phyloP scores from a whole-genome alignment of 2,329 filamentous ascomycete genomes.

The Diplodia intermedia region DNA sequence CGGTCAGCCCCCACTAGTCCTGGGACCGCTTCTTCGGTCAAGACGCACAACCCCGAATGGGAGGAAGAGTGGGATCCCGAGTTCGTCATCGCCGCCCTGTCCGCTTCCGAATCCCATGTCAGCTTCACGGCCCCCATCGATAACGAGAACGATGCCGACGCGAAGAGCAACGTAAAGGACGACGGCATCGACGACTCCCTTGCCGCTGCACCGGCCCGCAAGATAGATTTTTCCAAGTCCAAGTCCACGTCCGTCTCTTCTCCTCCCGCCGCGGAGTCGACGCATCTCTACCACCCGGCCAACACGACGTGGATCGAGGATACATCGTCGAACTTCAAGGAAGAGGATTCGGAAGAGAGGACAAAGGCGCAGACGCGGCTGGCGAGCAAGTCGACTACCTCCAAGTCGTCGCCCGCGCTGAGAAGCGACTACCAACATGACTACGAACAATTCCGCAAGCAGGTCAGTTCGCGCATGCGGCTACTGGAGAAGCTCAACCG shows the following conservation, averaged over 20 bases:
- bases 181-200: neutral
- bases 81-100: neutral
- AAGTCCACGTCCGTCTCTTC: neutral
- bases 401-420: neutral
- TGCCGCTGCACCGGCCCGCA: neutral
- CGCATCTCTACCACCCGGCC: neutral
- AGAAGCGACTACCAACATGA: neutral
- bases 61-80: neutral
- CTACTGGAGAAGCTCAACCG: slow-evolving; percentile 1
- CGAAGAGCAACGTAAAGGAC: neutral
- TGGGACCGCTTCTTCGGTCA: neutral
- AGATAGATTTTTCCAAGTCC: neutral
- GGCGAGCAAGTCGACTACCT: neutral
- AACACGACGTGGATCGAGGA: slow-evolving; percentile 16
- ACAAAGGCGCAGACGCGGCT: neutral
- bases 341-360: neutral
- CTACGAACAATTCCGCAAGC: neutral
- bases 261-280: neutral
- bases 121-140: slow-evolving; percentile 1
- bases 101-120: neutral
- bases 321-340: slow-evolving; percentile 4
- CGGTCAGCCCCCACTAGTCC: neutral
- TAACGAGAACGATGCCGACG: neutral
- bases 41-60: neutral
- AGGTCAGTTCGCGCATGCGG: neutral